Percentiles rank a stretch among this genome's conserved stretches.
Evolutionary conservation across 2,329 filamentous ascomycete species (phyloP).

Genomic region (Fusarium oligoseptatum): DNA sequence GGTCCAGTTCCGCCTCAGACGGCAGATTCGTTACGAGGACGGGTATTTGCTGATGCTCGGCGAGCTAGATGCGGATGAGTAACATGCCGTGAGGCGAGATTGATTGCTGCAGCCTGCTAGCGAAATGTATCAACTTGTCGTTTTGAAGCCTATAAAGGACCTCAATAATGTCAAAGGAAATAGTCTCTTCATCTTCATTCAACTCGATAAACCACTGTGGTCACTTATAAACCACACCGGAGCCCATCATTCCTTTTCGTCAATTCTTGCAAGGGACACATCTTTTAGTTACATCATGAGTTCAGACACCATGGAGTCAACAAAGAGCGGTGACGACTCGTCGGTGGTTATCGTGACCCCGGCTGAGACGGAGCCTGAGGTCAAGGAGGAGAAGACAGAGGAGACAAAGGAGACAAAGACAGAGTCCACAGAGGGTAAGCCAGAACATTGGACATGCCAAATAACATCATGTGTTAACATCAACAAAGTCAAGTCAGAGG

Average conservation of each 20-base stretch:
- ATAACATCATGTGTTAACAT: background rate
- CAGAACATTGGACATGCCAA: too few relatives aligned
- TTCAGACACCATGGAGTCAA: slow-evolving; percentile 38
- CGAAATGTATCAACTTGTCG: background rate
- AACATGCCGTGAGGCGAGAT: slow-evolving; percentile 13
- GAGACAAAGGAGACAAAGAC: slow-evolving; percentile 22
- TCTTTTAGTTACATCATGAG: slow-evolving; percentile 12
- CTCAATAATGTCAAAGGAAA: background rate
- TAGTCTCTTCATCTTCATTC: background rate
- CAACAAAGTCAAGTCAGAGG: slow-evolving; percentile 20
- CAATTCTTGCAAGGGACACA: background rate
- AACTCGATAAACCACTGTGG: background rate
- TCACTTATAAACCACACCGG: background rate
- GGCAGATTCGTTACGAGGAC: background rate
- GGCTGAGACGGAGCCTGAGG: slow-evolving; percentile 35
- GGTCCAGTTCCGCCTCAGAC: slow-evolving; percentile 1
- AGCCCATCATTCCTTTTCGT: background rate
- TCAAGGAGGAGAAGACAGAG: slow-evolving; percentile 23
- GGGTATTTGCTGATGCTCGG: background rate
- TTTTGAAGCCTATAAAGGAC: slow-evolving; percentile 19
- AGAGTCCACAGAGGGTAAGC: slow-evolving; percentile 26
- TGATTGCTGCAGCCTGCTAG: slow-evolving; percentile 3
- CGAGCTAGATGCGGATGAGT: slow-evolving; percentile 29
- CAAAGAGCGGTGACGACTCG: slow-evolving; percentile 40
- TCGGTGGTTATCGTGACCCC: slow-evolving; percentile 40